Evolutionary conservation across 2,329 filamentous ascomycete species (phyloP), one percentile per base, ranked within the genome.

Genomic region (Rosellinia necatrix): DNA sequence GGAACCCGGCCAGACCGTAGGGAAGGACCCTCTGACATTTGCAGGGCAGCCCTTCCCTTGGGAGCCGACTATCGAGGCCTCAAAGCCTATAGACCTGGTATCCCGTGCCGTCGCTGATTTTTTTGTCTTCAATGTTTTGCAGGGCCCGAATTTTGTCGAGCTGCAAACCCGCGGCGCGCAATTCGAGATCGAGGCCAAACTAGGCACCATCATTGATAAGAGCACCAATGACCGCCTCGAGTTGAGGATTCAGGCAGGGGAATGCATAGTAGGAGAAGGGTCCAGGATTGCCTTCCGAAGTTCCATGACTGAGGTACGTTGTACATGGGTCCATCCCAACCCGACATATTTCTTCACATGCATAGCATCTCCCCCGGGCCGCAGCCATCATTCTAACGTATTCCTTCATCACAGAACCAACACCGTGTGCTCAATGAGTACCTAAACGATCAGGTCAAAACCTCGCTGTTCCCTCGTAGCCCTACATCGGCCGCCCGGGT

Each of bases 101-200:
- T 85, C 86, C n/a, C 88, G 86, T 65, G 72, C 79, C 15, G 81
- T 96, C n/a, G 90, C 88, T 59, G 90, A 96, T 69, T 96, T 92
- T 66, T 76, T 97, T 9, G 96, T 87, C 69, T 71, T 83, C 43
- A 80, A 88, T 52, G 87, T 94, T 15, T 80, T 94, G 6, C 77
- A 81, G 48, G 85, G 86, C 58, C 78, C 82, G n/a, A 84, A 90
- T 62, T 79, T 86, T 32, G 81, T 81, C 27, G 85, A 89, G 63
- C 82, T 89, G 17, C 73, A 77, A 13, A 81, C 82, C 48, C 80
- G 83, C 13, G 85, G 85, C 6, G 87, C 92, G 12, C 83, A 91
- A 58, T 86, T 97, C 49, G 94, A 99, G 73, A 90, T 99, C 51
- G 94, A 99, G 75, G 94, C 92, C 8, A 97, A 97, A 72, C 79